Conservation (phyloP, 176 grass and related monocot species). For the barley (Hordeum vulgare) region MorexV3_pseudomolecules_assembly NC_058519.1:637096409-637096908, state of each 20-base stretch:
- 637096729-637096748: too few relatives aligned
- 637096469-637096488: background rate
- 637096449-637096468: too few relatives aligned
- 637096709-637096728: too few relatives aligned
- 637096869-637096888: too few relatives aligned
- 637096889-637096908: too few relatives aligned
- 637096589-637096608: background rate
- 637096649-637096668: background rate
- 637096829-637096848: too few relatives aligned
- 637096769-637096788: too few relatives aligned
- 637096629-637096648: background rate
- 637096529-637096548: background rate
- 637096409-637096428: background rate
- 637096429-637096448: too few relatives aligned
- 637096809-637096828: too few relatives aligned
- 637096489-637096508: background rate
- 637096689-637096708: background rate
- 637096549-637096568: background rate
- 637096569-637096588: slow-evolving; percentile 19
- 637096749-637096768: too few relatives aligned
- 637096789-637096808: too few relatives aligned
- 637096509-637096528: background rate
- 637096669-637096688: background rate
- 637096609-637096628: background rate
- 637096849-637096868: too few relatives aligned